These are phyloP conservation scores for Lactarius indigo DNA, from an alignment of 768 basidiomycete genomes.

Conservation along the genomic window DNA sequence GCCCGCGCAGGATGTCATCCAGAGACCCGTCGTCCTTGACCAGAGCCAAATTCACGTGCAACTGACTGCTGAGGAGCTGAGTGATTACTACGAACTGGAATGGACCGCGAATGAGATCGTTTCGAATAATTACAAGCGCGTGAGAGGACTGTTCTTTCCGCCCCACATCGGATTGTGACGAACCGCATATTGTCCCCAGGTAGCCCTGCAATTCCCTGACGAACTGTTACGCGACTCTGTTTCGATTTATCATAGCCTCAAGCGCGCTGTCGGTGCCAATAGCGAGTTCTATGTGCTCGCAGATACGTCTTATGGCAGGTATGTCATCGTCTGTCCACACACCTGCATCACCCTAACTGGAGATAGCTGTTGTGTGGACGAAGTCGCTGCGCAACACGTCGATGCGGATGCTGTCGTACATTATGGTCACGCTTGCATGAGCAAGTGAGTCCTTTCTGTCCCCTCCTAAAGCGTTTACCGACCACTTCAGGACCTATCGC, in stretches of 20 bases:
- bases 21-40: conserved; percentile 48
- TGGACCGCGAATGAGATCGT: conserved; percentile 60
- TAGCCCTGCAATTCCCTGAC: conserved; percentile 95
- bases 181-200: conserved; percentile 37
- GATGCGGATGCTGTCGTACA: conserved; percentile 90
- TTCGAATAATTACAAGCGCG: conserved; percentile 64
- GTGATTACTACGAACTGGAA: conserved; percentile 72
- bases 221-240: conserved; percentile 86
- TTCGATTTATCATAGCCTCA: conserved; percentile 70
- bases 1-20: conserved; percentile 62
- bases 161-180: not conserved
- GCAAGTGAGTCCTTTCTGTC: conserved; percentile 48
- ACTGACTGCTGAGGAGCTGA: conserved; percentile 41
- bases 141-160: conserved; percentile 34
- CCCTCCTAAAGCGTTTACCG: not conserved
- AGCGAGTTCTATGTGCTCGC: conserved; percentile 87
- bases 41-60: conserved; percentile 35
- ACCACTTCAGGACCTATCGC: conserved; percentile 63
- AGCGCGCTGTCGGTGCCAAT: conserved; percentile 40
- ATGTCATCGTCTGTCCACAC: conserved; percentile 29
- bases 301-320: conserved; percentile 97
- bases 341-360: not conserved
- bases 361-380: conserved; percentile 90
- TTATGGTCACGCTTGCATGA: conserved; percentile 95
- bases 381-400: conserved; percentile 91